Conservation (phyloP, 1,284 basidiomycete species). For the Xerocomus cyaneibrunnescens region DNA sequence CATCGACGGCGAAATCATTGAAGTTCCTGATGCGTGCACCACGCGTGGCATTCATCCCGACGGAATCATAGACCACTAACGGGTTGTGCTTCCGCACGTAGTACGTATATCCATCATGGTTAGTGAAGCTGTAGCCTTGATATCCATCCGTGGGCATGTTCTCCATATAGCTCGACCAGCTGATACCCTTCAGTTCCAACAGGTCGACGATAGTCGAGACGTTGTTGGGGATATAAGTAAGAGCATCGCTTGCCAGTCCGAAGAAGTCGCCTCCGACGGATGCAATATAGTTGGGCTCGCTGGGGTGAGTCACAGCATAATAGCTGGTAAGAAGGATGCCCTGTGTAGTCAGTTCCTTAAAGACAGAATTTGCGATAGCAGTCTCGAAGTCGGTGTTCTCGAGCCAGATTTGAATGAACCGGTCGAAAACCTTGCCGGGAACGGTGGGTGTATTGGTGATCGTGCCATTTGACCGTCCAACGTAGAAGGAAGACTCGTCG, state of each 20-base stretch:
- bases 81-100: constrained; percentile 62
- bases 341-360: constrained; percentile 44
- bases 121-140: constrained; percentile 46
- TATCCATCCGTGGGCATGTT: constrained; percentile 60
- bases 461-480: constrained; percentile 26
- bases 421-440: constrained; percentile 49
- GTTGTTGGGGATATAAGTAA: constrained; percentile 39
- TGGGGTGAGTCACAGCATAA: constrained; percentile 62
- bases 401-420: constrained; percentile 54
- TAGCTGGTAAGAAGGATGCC: constrained; percentile 54
- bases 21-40: constrained; percentile 59
- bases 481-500: constrained; percentile 26
- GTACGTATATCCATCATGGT: constrained; percentile 44
- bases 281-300: constrained; percentile 62
- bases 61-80: constrained; percentile 52
- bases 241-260: constrained; percentile 51
- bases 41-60: constrained; percentile 43
- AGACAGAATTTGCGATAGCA: constrained; percentile 34
- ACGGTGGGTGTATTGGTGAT: constrained; percentile 24
- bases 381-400: constrained; percentile 55
- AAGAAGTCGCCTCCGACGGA: constrained; percentile 58
- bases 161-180: constrained; percentile 58
- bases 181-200: constrained; percentile 56
- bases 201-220: constrained; percentile 64
- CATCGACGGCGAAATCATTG: constrained; percentile 40